Conservation (phyloP, 129 eudicot genomes). For the Helianthus tuberosus region DNA sequence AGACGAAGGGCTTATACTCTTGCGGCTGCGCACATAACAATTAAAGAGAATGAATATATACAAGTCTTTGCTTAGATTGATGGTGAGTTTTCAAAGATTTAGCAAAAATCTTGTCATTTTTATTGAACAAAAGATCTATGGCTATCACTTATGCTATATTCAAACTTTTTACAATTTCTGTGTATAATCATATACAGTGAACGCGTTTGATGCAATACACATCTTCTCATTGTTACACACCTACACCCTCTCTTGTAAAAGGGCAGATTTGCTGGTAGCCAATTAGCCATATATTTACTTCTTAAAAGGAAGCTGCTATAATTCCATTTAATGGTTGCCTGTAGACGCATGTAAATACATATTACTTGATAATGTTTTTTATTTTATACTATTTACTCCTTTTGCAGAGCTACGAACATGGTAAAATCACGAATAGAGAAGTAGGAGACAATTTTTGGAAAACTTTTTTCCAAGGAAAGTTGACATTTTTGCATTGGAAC, state of each 20-base stretch:
- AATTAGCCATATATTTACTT: background rate
- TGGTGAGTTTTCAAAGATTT: background rate
- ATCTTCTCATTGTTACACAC: too few species aligned
- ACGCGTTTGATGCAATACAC: too few species aligned
- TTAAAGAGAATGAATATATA: conserved; percentile 5
- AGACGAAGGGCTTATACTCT: conserved; percentile 2
- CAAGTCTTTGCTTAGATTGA: background rate
- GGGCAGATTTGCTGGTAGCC: background rate
- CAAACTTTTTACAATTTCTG: background rate
- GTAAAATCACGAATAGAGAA: conserved; percentile 45
- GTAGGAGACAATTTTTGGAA: conserved; percentile 52
- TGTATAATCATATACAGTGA: too few species aligned
- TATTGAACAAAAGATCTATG: background rate
- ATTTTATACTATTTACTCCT: background rate
- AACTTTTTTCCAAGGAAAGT: conserved; percentile 55
- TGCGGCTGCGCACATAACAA: background rate
- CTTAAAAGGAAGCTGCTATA: conserved; percentile 13
- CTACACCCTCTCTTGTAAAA: too few species aligned
- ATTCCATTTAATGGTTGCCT: background rate
- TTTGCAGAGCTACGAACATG: conserved; percentile 51
- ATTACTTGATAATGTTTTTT: background rate
- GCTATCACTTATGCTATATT: conserved; percentile 11
- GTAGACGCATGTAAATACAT: background rate
- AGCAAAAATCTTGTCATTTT: background rate
- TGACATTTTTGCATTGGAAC: conserved; percentile 83